Percentiles rank a stretch among this genome's conserved stretches.
phyloP scores from a whole-genome alignment of 768 basidiomycete species.

The Rhodotorula sphaerocarpa region DNA sequence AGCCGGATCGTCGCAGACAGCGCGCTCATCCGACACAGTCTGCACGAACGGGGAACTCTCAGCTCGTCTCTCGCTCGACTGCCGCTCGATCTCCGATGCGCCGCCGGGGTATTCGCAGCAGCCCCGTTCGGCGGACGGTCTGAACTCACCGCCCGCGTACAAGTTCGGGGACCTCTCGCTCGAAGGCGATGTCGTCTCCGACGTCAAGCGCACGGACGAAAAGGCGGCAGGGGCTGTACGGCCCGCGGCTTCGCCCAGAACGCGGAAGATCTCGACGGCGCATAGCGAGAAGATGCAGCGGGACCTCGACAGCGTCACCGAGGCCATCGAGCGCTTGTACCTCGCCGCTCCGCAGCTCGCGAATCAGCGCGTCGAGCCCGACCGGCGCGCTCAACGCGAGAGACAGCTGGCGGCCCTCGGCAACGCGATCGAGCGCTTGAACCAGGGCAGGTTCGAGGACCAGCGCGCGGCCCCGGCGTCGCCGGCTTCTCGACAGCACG shows the following conservation, averaged over 20 bases:
- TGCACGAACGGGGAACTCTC: background rate
- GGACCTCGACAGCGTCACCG: constrained; percentile 75
- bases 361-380: constrained; percentile 87
- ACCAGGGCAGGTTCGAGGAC: constrained; percentile 39
- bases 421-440: constrained; percentile 40
- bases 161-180: too few relatives aligned
- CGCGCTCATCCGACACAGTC: background rate
- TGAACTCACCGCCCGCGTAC: too few relatives aligned
- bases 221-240: too few relatives aligned
- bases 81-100: constrained; percentile 5
- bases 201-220: too few relatives aligned
- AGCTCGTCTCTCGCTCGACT: background rate
- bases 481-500: too few relatives aligned
- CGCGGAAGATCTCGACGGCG: constrained; percentile 22
- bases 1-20: too few relatives aligned
- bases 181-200: too few relatives aligned
- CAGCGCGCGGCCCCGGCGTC: constrained; percentile 36
- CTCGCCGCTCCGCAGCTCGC: constrained; percentile 75
- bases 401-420: constrained; percentile 57
- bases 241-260: too few relatives aligned
- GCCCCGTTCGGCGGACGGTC: too few relatives aligned
- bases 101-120: constrained; percentile 8
- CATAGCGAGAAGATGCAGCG: constrained; percentile 66
- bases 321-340: constrained; percentile 84
- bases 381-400: constrained; percentile 55